These are phyloP conservation scores for Voacanga thouarsii DNA, from an alignment of 257 asterid genomes.

Conservation along the genomic window DNA sequence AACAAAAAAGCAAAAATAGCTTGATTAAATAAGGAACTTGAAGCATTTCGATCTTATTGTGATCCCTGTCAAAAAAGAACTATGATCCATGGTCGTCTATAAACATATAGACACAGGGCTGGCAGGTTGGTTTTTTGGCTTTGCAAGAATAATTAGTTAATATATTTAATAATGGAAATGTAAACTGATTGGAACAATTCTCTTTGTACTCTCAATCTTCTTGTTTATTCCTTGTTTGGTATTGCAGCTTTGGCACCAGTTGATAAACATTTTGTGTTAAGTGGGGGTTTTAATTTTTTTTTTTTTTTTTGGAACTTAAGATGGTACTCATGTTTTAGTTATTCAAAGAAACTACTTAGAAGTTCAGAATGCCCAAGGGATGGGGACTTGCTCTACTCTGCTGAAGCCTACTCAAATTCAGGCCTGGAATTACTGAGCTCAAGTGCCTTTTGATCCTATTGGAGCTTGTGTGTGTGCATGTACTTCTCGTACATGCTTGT, in stretches of 20 bases:
- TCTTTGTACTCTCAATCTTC: not conserved
- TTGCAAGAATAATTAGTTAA: no score
- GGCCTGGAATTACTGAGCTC: not conserved
- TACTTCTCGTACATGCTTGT: not conserved
- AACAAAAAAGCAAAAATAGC: not conserved
- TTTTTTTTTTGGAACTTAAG: no score
- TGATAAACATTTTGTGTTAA: no score
- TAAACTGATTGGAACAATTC: no score
- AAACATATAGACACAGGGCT: not conserved
- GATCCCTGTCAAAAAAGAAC: not conserved
- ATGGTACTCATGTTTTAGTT: no score
- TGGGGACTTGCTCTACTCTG: not conserved
- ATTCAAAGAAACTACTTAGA: not conserved
- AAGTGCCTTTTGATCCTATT: not conserved
- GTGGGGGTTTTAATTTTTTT: no score
- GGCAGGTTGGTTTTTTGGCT: not conserved
- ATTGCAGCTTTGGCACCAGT: no score
- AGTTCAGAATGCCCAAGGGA: not conserved
- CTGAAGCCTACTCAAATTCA: not conserved
- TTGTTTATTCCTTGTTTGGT: no score
- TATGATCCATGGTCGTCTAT: not conserved
- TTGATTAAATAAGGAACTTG: no score
- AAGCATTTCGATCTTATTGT: not conserved
- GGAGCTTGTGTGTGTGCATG: not conserved
- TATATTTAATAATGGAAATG: not conserved